phyloP scores from a whole-genome alignment of 2,329 filamentous ascomycete species.

The Trichoderma cornu-damae region DNA sequence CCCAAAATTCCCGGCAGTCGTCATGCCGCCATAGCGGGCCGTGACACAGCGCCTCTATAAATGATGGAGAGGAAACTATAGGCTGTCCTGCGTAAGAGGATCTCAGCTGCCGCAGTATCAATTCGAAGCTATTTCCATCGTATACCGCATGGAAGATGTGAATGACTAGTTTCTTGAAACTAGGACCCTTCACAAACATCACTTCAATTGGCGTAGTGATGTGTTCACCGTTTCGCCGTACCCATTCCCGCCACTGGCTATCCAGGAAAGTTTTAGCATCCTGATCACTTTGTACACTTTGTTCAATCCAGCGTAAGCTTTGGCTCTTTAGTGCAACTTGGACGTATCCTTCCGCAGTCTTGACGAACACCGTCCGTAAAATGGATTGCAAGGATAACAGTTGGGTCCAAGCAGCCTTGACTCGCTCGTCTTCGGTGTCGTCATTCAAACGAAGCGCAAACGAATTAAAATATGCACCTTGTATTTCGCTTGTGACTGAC shows the following conservation, averaged over 20 bases:
- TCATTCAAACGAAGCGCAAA: constrained; percentile 57
- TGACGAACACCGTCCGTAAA: constrained; percentile 66
- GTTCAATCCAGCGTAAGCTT: constrained; percentile 41
- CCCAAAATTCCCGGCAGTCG: constrained; percentile 60
- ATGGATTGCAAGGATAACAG: constrained; percentile 54
- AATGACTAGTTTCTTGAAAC: constrained; percentile 46
- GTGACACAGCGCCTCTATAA: constrained; percentile 61
- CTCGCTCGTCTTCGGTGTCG: constrained; percentile 38
- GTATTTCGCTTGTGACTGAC: constrained; percentile 50
- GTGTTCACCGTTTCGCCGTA: constrained; percentile 44
- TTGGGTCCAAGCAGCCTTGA: constrained; percentile 55
- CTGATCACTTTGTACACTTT: constrained; percentile 27
- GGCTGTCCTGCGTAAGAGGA: constrained; percentile 22
- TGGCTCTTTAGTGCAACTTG: constrained; percentile 59
- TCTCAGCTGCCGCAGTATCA: constrained; percentile 58
- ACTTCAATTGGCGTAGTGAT: constrained; percentile 50
- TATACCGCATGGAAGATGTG: constrained; percentile 84
- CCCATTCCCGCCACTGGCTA: constrained; percentile 46
- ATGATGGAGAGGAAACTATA: constrained; percentile 44
- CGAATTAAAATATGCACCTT: constrained; percentile 67
- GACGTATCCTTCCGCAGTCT: constrained; percentile 68
- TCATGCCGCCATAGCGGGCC: constrained; percentile 57
- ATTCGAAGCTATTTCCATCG: constrained; percentile 71
- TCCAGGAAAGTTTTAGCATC: constrained; percentile 33
- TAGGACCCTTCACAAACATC: constrained; percentile 33